Conservation (phyloP, 1,284 basidiomycete species). For the Puccinia sorghi region DNA sequence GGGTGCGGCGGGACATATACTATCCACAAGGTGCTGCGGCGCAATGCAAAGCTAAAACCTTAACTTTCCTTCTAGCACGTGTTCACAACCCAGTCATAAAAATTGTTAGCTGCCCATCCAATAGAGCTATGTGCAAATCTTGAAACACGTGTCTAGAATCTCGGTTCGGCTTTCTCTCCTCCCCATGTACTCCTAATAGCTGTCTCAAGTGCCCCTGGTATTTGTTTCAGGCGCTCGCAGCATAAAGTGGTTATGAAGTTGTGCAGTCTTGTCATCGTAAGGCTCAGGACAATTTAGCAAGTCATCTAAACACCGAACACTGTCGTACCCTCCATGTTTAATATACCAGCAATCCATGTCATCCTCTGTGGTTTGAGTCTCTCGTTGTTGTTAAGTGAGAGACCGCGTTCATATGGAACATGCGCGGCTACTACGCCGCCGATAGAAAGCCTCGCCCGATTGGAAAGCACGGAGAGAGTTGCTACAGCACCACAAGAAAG, state of each 20-base stretch:
- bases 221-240: not conserved
- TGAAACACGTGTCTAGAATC: too few relatives aligned
- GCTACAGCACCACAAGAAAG: not conserved
- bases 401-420: not conserved
- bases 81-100: too few relatives aligned
- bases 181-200: too few relatives aligned
- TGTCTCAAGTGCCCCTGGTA: too few relatives aligned
- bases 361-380: not conserved
- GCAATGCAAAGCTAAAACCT: too few relatives aligned
- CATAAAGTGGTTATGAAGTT: not conserved
- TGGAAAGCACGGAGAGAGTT: not conserved
- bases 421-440: conserved; percentile 16
- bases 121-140: too few relatives aligned
- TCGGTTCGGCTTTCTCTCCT: too few relatives aligned
- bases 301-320: not conserved
- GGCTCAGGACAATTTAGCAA: not conserved
- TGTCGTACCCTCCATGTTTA: not conserved
- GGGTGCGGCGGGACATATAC: too few relatives aligned
- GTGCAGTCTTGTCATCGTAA: not conserved
- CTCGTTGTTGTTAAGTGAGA: not conserved
- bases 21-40: too few relatives aligned
- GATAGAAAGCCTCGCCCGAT: not conserved
- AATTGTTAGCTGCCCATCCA: too few relatives aligned
- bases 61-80: too few relatives aligned
- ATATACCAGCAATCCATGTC: not conserved